Conservation (phyloP, 208 protist genomes). For the Trypanosoma platydactyli region DNA sequence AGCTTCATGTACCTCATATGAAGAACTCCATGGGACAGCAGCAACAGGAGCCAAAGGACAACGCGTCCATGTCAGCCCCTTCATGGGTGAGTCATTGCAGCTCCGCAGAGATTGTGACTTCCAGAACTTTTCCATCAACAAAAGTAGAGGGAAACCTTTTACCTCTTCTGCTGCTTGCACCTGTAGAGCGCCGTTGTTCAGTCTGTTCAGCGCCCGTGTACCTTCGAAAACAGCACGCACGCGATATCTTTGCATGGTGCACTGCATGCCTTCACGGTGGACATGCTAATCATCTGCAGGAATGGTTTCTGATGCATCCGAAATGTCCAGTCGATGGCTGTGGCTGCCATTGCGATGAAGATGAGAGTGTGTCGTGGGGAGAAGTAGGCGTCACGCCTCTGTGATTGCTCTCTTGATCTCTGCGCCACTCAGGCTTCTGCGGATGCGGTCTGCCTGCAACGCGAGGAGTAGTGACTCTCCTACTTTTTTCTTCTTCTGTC, state of each 20-base stretch:
- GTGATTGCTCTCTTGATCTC: no score
- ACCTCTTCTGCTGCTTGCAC: neutral
- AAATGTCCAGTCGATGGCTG: constrained; percentile 75
- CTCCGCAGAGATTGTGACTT: no score
- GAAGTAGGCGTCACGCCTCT: neutral
- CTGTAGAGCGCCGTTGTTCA: constrained; percentile 34
- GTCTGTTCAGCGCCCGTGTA: constrained; percentile 45
- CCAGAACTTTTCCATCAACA: neutral
- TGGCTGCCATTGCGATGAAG: constrained; percentile 72
- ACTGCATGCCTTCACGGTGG: constrained; percentile 80
- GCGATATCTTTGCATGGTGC: constrained; percentile 71
- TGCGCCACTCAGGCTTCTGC: no score
- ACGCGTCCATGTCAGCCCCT: no score
- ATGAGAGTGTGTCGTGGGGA: constrained; percentile 39
- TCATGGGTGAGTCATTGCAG: no score
- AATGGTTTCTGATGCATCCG: constrained; percentile 78
- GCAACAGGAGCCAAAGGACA: neutral
- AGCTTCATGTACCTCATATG: neutral
- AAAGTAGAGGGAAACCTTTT: neutral
- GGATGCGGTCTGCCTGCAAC: no score
- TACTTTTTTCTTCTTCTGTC: no score
- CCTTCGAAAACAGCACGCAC: constrained; percentile 5
- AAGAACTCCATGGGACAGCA: neutral
- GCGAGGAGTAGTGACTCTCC: no score
- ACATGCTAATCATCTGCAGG: constrained; percentile 71